Base-by-base conservation (phyloP, 2,329 filamentous ascomycete genomes). In the Peltaster fructicola region DNA sequence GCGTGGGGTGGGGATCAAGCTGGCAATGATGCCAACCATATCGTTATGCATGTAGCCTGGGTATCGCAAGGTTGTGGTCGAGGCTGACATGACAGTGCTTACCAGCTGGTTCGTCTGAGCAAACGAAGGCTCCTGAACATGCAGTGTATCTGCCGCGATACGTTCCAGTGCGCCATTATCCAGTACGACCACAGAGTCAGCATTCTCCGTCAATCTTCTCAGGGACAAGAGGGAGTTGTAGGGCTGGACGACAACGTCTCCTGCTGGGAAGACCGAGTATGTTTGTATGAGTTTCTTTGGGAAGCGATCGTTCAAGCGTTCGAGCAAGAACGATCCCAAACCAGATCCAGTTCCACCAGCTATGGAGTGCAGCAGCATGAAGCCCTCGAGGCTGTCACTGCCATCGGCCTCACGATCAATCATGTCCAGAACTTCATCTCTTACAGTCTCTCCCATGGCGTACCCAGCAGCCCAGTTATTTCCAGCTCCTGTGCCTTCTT, bases 11-110 rank as follows among this genome's bases (percentile, higher is more conserved):
- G 88, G 88, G 33, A 98, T 95, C 20, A 98, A 65, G 11, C 82
- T 91, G 13, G 90, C 88, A 30, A 98, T 67, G 41, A 98, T 95
- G 52, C 85, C 88, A 45, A 92, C 84, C 9, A 98, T 73, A 48
- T 98, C 88, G 52, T 98, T 98, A 61, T 98, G 88, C 88, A 98
- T 98, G 56, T 98, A 98, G 18, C 88, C 88, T 2, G 88, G 88
- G 50, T 98, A 98, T 46, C 88, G 70, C 24, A 98, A 69, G 3
- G 90, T 93, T 7, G 85, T 95, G 4, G 88, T 98, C 47, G 81
- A 90, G 18, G 88, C 88, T 17, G 84, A 93, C 88, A 98, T 98
- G 50, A 98, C 90, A 1, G 90, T 98, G 66, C 68, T 76, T 47
- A 77, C 85, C 17, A 98, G 64, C 51, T 95, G 88, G 49, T 98